These are phyloP conservation scores for Hyaloperonospora brassicae DNA, from an alignment of 352 stramenopile species.

Conservation along the genomic window DNA sequence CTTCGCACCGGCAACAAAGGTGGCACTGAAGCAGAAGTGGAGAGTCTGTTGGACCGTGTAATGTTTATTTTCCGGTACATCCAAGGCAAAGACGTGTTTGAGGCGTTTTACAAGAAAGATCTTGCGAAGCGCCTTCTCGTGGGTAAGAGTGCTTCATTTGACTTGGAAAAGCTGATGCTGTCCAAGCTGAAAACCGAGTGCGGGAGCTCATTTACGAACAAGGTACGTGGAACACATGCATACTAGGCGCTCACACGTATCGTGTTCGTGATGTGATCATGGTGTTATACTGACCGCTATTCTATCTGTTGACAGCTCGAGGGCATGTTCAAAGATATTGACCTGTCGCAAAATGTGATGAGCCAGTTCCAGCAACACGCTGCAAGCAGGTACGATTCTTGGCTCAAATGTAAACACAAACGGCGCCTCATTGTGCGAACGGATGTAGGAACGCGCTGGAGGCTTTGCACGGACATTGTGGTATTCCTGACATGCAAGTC, in stretches of 20 bases:
- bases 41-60: constrained; percentile 84
- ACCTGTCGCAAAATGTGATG: constrained; percentile 94
- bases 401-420: background rate
- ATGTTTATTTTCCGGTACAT: constrained; percentile 95
- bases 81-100: constrained; percentile 97
- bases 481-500: constrained; percentile 90
- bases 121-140: constrained; percentile 95
- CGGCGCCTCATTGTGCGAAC: constrained; percentile 3
- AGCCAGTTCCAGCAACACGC: constrained; percentile 81
- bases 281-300: constrained; percentile 5
- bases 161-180: constrained; percentile 95
- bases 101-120: constrained; percentile 98
- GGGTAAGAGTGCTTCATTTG: constrained; percentile 83
- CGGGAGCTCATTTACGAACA: constrained; percentile 95
- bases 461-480: constrained; percentile 27
- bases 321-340: constrained; percentile 99
- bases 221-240: constrained; percentile 37
- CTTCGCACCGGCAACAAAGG: constrained; percentile 82
- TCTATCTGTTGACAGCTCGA: constrained; percentile 75
- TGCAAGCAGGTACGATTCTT: constrained; percentile 49
- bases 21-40: constrained; percentile 80
- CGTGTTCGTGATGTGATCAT: background rate
- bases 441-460: constrained; percentile 40
- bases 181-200: constrained; percentile 98
- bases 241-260: background rate